A percentile compares a stretch with the other conserved stretches of the same genome.
Conservation (phyloP, 345 rosid species). For the Sapria himalayana region DNA sequence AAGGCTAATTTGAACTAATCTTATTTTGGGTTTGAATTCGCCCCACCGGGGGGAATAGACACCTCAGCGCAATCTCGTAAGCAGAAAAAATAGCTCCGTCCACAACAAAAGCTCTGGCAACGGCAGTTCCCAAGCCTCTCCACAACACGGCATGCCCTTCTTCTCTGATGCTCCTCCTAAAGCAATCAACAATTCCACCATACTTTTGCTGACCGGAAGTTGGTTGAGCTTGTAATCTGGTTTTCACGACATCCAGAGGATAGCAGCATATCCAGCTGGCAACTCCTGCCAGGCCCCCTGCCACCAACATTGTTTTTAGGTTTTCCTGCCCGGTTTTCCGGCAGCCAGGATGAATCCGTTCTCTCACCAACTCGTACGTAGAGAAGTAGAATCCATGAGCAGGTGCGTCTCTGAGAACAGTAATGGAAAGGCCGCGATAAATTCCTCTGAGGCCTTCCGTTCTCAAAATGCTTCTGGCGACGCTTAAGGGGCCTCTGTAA, state of each 20-base stretch:
- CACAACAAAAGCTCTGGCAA: conserved; percentile 83
- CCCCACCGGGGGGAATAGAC: conserved; percentile 43
- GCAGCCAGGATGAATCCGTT: conserved; percentile 79
- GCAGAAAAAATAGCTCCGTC: conserved; percentile 78
- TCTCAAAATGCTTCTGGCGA: conserved; percentile 38
- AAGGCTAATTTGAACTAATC: too few relatives aligned
- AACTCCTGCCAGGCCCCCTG: conserved; percentile 85
- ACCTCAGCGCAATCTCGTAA: conserved; percentile 67
- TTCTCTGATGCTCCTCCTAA: conserved; percentile 29
- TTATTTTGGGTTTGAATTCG: too few relatives aligned
- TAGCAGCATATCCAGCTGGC: conserved; percentile 83
- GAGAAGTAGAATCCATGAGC: conserved; percentile 76
- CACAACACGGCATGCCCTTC: conserved; percentile 62
- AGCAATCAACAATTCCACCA: conserved; percentile 48
- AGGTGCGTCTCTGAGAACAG: conserved; percentile 70
- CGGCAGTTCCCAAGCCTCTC: conserved; percentile 96
- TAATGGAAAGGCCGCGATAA: conserved; percentile 53
- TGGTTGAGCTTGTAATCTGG: conserved; percentile 52
- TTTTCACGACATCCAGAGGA: conserved; percentile 76
- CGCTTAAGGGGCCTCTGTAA: conserved; percentile 26
- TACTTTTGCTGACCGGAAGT: conserved; percentile 20
- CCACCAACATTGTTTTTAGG: conserved; percentile 49
- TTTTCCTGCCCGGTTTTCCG: conserved; percentile 48
- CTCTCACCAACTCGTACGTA: conserved; percentile 68
- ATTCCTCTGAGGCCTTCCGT: conserved; percentile 43